A percentile compares a stretch with the other conserved stretches of the same genome.
These are phyloP conservation scores for Vigna mungo DNA, from an alignment of 306 rosid species.

Conservation along the genomic window DNA sequence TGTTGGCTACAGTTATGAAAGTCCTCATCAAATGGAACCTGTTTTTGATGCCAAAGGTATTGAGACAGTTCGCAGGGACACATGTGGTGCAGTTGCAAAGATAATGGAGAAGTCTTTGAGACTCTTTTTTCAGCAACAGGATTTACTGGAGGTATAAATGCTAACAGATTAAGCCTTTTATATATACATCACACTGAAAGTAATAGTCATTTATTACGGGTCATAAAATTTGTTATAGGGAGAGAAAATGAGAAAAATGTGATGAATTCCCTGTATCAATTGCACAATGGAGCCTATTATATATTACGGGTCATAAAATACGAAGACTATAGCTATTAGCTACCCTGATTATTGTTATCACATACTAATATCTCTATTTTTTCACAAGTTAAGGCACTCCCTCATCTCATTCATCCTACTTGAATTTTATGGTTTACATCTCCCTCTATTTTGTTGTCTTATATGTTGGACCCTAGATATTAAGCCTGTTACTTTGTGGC, in stretches of 20 bases:
- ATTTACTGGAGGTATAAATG: slow-evolving; percentile 66
- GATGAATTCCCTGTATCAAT: not conserved
- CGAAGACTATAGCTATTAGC: not conserved
- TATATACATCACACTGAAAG: slow-evolving; percentile 19
- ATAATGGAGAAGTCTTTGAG: slow-evolving; percentile 88
- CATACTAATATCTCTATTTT: not conserved
- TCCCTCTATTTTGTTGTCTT: not conserved
- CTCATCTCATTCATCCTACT: too few relatives aligned
- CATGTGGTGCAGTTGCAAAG: slow-evolving; percentile 91
- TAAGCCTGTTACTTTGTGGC: not conserved
- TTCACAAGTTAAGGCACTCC: too few relatives aligned
- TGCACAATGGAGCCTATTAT: not conserved
- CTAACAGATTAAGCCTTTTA: slow-evolving; percentile 37
- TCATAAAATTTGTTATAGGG: slow-evolving; percentile 12
- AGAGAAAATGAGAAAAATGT: not conserved
- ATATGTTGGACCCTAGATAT: not conserved
- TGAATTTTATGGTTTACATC: not conserved
- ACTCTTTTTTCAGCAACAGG: slow-evolving; percentile 78
- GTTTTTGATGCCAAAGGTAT: slow-evolving; percentile 96
- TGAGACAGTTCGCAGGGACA: slow-evolving; percentile 96
- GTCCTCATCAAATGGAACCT: slow-evolving; percentile 72
- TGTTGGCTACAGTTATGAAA: slow-evolving; percentile 96
- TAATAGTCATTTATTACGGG: slow-evolving; percentile 1
- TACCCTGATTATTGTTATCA: not conserved
- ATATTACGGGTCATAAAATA: not conserved